Evolutionary conservation across 2,329 filamentous ascomycete genomes (phyloP).

Genomic region (Aspergillus puulaauensis): DNA sequence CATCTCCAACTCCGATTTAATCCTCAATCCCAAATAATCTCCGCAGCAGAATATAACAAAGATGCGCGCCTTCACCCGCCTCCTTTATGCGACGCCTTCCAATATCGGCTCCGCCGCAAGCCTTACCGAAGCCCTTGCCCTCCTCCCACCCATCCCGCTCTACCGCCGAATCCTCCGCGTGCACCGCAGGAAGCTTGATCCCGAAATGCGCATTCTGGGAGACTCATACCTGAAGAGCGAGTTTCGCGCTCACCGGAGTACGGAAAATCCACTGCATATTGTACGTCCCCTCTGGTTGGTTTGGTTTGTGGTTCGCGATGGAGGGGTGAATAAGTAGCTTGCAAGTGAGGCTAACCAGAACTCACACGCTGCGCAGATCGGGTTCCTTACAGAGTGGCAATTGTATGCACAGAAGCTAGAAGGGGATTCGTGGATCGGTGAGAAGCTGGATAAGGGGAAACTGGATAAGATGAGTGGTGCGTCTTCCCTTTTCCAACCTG

Average conservation of each 20-base stretch:
- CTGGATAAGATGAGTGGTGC: constrained; percentile 91
- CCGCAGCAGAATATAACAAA: not conserved
- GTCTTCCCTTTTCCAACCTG: constrained; percentile 30
- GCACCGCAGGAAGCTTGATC: constrained; percentile 74
- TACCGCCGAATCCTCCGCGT: constrained; percentile 85
- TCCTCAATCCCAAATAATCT: not conserved
- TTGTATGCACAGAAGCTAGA: constrained; percentile 90
- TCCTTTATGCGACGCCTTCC: constrained; percentile 43
- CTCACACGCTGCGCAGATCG: constrained; percentile 60
- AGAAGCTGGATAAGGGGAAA: constrained; percentile 78
- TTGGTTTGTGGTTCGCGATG: not conserved
- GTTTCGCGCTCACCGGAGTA: constrained; percentile 76
- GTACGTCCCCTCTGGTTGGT: constrained; percentile 51
- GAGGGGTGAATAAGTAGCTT: not conserved
- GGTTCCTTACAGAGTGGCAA: constrained; percentile 96
- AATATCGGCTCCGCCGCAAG: constrained; percentile 41
- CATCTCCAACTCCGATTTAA: not conserved
- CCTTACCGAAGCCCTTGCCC: constrained; percentile 57
- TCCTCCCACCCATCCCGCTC: constrained; percentile 83
- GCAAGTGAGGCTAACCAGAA: not conserved
- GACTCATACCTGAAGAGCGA: constrained; percentile 93
- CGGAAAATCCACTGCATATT: constrained; percentile 90
- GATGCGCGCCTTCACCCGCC: constrained; percentile 38
- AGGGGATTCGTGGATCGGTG: constrained; percentile 79
- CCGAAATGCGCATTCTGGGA: constrained; percentile 75